A percentile compares a stretch with the other conserved stretches of the same genome.
Conservation (phyloP, 768 basidiomycete species). For the Hygrocybe coccinea region DNA sequence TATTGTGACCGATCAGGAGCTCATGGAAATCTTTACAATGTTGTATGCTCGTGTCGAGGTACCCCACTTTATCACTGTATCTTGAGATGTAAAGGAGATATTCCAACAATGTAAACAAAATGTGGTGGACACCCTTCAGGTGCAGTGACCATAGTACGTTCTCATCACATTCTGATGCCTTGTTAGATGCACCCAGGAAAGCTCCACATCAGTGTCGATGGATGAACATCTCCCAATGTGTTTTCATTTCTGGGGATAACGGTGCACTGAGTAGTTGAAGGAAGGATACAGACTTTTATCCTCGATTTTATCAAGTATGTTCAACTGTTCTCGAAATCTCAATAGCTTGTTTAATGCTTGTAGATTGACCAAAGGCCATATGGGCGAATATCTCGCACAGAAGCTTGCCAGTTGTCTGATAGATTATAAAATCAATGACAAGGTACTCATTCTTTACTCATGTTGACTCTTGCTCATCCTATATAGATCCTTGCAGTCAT, state of each 20-base stretch:
- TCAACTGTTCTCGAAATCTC: constrained; percentile 10
- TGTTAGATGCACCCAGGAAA: constrained; percentile 17
- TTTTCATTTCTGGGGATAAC: constrained; percentile 11
- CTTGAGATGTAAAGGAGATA: constrained; percentile 26
- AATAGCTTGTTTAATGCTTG: constrained; percentile 11
- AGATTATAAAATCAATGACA: constrained; percentile 31
- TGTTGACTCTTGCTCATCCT: background rate
- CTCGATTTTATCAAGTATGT: constrained; percentile 36
- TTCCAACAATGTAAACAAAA: constrained; percentile 18
- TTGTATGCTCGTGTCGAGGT: constrained; percentile 32
- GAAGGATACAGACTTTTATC: constrained; percentile 20
- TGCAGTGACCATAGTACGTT: constrained; percentile 21
- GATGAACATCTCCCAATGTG: constrained; percentile 13
- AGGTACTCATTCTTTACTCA: constrained; percentile 22
- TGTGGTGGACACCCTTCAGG: constrained; percentile 19
- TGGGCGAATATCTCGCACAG: constrained; percentile 29
- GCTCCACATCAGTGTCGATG: constrained; percentile 24
- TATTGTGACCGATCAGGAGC: constrained; percentile 30
- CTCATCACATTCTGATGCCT: background rate
- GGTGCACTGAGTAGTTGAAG: constrained; percentile 31
- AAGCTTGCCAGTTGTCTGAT: constrained; percentile 30
- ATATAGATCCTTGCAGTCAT: constrained; percentile 29
- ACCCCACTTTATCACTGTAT: constrained; percentile 30
- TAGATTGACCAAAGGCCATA: constrained; percentile 26
- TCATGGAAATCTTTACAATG: constrained; percentile 30